Conservation (phyloP, 2,329 filamentous ascomycete species). For the Pseudophaeomoniella oleicola region DNA sequence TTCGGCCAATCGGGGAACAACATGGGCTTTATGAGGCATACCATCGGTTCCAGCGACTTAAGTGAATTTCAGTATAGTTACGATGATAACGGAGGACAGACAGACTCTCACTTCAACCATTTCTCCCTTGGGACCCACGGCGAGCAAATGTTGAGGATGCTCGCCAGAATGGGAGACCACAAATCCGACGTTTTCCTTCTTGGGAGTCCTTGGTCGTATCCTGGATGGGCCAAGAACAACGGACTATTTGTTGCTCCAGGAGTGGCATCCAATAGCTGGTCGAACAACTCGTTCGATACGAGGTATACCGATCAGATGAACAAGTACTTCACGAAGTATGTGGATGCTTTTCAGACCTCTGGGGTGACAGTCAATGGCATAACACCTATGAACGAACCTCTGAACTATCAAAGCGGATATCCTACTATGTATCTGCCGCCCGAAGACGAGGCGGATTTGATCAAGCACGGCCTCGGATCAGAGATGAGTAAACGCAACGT, state of each 20-base stretch:
- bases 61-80: slow-evolving; percentile 21
- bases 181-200: slow-evolving; percentile 20
- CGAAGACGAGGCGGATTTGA: slow-evolving; percentile 19
- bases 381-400: slow-evolving; percentile 23
- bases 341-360: slow-evolving; percentile 18
- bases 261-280: slow-evolving; percentile 11
- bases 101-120: slow-evolving; percentile 16
- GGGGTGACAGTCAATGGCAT: slow-evolving; percentile 21
- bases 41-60: slow-evolving; percentile 22
- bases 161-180: slow-evolving; percentile 20
- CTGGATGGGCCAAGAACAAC: slow-evolving; percentile 28
- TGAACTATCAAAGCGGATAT: slow-evolving; percentile 22
- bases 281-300: slow-evolving; percentile 7
- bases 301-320: slow-evolving; percentile 18
- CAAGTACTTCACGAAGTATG: slow-evolving; percentile 22
- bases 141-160: slow-evolving; percentile 20
- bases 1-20: slow-evolving; percentile 20
- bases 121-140: slow-evolving; percentile 20
- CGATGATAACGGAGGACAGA: slow-evolving; percentile 21
- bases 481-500: slow-evolving; percentile 14
- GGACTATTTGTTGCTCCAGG: slow-evolving; percentile 15
- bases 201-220: slow-evolving; percentile 22
- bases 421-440: slow-evolving; percentile 23
- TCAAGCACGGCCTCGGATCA: slow-evolving; percentile 16
- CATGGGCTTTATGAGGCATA: slow-evolving; percentile 25